Evolutionary conservation across 208 protist species (phyloP).

Genomic region (Balamuthia mandrillaris): DNA sequence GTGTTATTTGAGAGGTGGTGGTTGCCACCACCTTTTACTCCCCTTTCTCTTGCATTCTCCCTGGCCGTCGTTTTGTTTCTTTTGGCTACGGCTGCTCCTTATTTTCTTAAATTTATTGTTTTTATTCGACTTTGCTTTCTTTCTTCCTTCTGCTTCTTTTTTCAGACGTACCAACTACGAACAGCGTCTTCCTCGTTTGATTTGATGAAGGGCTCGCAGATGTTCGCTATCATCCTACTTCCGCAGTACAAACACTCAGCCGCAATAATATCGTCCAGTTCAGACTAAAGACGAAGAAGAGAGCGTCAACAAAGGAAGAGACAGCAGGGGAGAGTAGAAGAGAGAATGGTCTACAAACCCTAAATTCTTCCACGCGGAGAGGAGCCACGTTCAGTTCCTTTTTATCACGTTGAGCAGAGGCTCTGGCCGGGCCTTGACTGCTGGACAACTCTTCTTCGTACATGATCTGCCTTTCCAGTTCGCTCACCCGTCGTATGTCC

Average conservation of each 20-base stretch:
- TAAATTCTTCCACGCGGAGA: not conserved
- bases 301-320: not conserved
- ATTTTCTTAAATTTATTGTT: too few relatives aligned
- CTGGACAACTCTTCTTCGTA: not conserved
- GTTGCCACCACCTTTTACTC: too few relatives aligned
- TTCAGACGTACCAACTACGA: not conserved
- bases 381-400: not conserved
- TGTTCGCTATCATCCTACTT: slow-evolving; percentile 28
- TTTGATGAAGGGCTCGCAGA: slow-evolving; percentile 51
- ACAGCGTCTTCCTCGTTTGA: slow-evolving; percentile 29
- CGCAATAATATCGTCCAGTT: slow-evolving; percentile 48
- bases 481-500: not conserved
- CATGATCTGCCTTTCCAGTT: not conserved
- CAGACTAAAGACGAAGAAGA: not conserved
- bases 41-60: too few relatives aligned
- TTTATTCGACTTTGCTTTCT: not conserved
- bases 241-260: slow-evolving; percentile 50
- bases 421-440: not conserved
- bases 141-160: too few relatives aligned
- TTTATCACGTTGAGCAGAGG: not conserved
- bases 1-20: too few relatives aligned
- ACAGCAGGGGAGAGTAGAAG: not conserved
- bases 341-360: not conserved
- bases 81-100: too few relatives aligned
- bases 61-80: too few relatives aligned